Evolutionary conservation across 1,139 yeast species (phyloP).

Genomic region (Pichiaceae sp.): DNA sequence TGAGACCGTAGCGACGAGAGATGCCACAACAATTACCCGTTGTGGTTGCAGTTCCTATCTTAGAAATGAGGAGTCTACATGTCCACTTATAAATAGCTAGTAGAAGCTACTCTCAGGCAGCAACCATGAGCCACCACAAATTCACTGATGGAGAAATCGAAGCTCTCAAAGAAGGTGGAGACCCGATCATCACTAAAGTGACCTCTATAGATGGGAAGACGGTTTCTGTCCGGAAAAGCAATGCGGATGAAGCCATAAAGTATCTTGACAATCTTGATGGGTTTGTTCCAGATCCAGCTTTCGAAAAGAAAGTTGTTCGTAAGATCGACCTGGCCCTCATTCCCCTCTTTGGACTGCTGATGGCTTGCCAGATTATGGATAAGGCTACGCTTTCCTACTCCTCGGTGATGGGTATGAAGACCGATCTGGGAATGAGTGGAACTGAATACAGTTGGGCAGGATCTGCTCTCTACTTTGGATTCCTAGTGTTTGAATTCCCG

Average conservation of each 20-base stretch:
- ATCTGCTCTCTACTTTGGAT: slow-evolving; percentile 47
- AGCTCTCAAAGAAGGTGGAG: too few species aligned
- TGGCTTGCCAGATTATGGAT: slow-evolving; percentile 59
- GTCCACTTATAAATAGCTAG: too few species aligned
- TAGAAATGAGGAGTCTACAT: too few species aligned
- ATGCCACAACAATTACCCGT: slow-evolving; percentile 39
- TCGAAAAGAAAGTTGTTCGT: slow-evolving; percentile 29
- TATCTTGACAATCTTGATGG: slow-evolving; percentile 18
- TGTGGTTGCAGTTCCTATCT: background rate
- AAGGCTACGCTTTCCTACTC: slow-evolving; percentile 47
- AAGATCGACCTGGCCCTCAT: slow-evolving; percentile 48
- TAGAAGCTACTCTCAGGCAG: too few species aligned
- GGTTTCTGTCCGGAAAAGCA: too few species aligned
- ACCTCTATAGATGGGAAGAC: too few species aligned
- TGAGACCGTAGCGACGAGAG: slow-evolving; percentile 40
- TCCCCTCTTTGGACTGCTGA: slow-evolving; percentile 47
- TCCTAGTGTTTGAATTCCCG: slow-evolving; percentile 38
- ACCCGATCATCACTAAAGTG: background rate
- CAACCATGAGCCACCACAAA: too few species aligned
- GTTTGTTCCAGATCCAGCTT: slow-evolving; percentile 18
- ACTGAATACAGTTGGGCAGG: slow-evolving; percentile 51
- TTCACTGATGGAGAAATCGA: too few species aligned
- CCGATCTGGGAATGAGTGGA: slow-evolving; percentile 41
- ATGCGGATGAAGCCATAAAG: slow-evolving; percentile 19
- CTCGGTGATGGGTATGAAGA: slow-evolving; percentile 38